Conservation (phyloP, 257 asterid genomes). For the Euphrasia confusa region DNA sequence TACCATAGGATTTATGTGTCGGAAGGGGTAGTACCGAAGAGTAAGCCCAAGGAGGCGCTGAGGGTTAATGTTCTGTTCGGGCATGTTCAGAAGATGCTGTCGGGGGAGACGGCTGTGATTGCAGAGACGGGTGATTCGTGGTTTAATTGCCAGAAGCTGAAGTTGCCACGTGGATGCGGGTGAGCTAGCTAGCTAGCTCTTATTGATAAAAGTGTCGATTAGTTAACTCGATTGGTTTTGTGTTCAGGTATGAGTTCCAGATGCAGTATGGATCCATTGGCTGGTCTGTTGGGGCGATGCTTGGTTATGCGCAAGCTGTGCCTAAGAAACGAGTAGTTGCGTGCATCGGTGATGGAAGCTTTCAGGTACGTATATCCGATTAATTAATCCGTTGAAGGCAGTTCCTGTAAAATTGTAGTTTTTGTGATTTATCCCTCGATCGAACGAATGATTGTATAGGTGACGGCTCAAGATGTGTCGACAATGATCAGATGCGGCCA, state of each 20-base stretch:
- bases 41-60: constrained; percentile 30
- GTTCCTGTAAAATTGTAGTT: not conserved
- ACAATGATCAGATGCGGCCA: constrained; percentile 60
- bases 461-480: constrained; percentile 64
- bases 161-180: constrained; percentile 37
- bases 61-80: constrained; percentile 43
- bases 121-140: constrained; percentile 45
- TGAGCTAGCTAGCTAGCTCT: constrained; percentile 4
- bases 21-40: constrained; percentile 26
- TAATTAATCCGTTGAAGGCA: not conserved
- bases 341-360: constrained; percentile 77
- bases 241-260: constrained; percentile 49
- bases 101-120: constrained; percentile 33
- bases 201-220: no score
- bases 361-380: constrained; percentile 53
- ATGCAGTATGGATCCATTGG: constrained; percentile 22
- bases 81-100: constrained; percentile 36
- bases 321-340: constrained; percentile 52
- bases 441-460: constrained; percentile 28
- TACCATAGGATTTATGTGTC: constrained; percentile 36
- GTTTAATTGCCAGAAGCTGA: constrained; percentile 42
- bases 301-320: constrained; percentile 65
- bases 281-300: constrained; percentile 1
- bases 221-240: constrained; percentile 3
- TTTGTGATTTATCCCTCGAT: not conserved